phyloP scores from a whole-genome alignment of 192 early-diverging fungal genomes.

The Allomyces arbusculus region DNA sequence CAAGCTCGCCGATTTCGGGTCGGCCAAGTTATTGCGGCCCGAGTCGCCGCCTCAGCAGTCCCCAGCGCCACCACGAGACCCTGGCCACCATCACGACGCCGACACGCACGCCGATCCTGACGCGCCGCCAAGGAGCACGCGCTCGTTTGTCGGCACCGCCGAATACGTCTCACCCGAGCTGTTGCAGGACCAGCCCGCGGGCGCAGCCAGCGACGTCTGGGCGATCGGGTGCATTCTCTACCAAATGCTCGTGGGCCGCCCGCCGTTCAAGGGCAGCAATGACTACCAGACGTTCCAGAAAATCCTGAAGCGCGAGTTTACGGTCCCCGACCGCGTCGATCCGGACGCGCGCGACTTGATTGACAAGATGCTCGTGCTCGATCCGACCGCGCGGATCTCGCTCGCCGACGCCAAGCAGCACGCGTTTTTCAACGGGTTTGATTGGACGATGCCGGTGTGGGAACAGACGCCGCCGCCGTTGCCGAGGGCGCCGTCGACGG shows the following conservation, averaged over 20 bases:
- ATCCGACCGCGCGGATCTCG: constrained; percentile 22
- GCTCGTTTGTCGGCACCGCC: constrained; percentile 95
- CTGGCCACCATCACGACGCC: not conserved
- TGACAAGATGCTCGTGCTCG: constrained; percentile 49
- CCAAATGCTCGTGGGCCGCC: constrained; percentile 68
- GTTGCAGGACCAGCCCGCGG: constrained; percentile 66
- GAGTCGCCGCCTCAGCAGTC: not conserved
- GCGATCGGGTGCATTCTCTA: constrained; percentile 78
- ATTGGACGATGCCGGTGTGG: constrained; percentile 39
- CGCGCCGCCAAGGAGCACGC: not conserved
- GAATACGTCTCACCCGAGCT: constrained; percentile 97
- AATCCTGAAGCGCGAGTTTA: constrained; percentile 71
- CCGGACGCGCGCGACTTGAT: constrained; percentile 53
- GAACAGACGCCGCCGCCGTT: constrained; percentile 24
- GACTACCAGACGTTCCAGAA: constrained; percentile 97
- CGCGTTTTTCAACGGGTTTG: constrained; percentile 60
- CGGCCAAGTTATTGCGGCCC: constrained; percentile 48
- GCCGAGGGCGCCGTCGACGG: constrained; percentile 2
- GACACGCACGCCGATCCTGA: not conserved
- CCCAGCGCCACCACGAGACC: no score
- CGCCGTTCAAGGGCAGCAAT: constrained; percentile 84
- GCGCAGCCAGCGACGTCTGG: constrained; percentile 60
- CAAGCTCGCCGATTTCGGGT: constrained; percentile 90
- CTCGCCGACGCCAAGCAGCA: constrained; percentile 48
- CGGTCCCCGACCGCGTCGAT: constrained; percentile 55